Evolutionary conservation across 805 yeast genomes (phyloP).

Genomic region (Starmerella gropengiesseri): DNA sequence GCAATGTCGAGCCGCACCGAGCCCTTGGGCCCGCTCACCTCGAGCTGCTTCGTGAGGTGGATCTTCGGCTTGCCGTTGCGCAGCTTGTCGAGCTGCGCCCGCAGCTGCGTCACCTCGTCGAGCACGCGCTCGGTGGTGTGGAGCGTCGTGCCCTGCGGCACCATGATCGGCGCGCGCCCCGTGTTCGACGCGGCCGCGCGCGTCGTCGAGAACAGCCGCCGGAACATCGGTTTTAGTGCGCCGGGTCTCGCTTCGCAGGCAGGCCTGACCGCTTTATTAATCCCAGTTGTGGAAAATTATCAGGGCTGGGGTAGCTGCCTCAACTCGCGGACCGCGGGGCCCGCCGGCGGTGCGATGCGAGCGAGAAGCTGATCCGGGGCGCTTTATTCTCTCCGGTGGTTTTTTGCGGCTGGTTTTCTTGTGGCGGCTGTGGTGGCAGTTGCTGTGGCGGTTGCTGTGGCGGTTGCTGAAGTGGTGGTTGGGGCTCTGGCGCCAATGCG

Average conservation of each 20-base stretch:
- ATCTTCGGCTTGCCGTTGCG: conserved; percentile 57
- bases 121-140: conserved; percentile 26
- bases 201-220: conserved; percentile 17
- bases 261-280: too few relatives aligned
- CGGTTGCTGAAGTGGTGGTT: too few relatives aligned
- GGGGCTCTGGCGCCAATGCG: too few relatives aligned
- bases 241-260: too few relatives aligned
- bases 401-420: neutral
- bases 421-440: conserved; percentile 19
- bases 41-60: conserved; percentile 46
- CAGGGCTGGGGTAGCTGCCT: conserved; percentile 3
- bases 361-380: conserved; percentile 4
- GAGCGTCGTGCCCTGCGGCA: conserved; percentile 51
- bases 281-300: too few relatives aligned
- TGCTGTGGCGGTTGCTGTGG: too few relatives aligned
- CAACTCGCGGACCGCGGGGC: neutral
- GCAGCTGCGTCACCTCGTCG: conserved; percentile 29
- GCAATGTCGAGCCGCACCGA: conserved; percentile 54
- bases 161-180: conserved; percentile 66
- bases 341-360: neutral
- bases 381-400: too few relatives aligned
- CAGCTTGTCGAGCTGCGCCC: conserved; percentile 46
- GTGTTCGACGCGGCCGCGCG: conserved; percentile 35
- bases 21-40: conserved; percentile 72
- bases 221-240: conserved; percentile 7